A percentile compares a stretch with the other conserved stretches of the same genome.
Conservation (phyloP, 2,329 filamentous ascomycete genomes). For the Neospermospora avenae region DNA sequence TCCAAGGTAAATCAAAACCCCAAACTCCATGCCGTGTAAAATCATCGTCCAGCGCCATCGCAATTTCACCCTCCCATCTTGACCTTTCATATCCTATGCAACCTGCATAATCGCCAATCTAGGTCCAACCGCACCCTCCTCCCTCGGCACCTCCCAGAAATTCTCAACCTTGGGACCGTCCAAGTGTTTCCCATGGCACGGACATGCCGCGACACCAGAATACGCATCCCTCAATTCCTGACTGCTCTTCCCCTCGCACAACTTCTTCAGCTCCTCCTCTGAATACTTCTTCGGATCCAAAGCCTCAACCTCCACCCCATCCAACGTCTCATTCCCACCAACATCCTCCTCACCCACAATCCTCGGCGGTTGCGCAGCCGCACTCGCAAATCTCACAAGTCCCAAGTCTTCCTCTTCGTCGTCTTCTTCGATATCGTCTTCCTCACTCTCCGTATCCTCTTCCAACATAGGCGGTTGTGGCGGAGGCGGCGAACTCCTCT, state of each 20-base stretch:
- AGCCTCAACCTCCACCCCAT: slow-evolving; percentile 3
- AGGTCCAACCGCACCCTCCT: background rate
- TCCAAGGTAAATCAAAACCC: background rate
- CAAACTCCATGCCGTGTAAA: background rate
- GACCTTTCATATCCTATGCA: background rate
- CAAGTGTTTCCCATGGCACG: slow-evolving; percentile 19
- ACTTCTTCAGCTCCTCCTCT: slow-evolving; percentile 18
- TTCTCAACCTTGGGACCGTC: slow-evolving; percentile 17
- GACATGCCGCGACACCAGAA: slow-evolving; percentile 18
- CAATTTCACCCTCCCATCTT: background rate
- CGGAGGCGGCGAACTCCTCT: slow-evolving; percentile 18
- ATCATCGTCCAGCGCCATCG: background rate
- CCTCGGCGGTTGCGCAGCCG: slow-evolving; percentile 19
- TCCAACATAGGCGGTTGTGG: slow-evolving; percentile 4
- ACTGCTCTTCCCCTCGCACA: slow-evolving; percentile 16
- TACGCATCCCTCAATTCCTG: slow-evolving; percentile 20
- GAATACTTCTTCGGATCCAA: slow-evolving; percentile 8
- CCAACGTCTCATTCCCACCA: background rate
- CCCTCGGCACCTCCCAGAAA: slow-evolving; percentile 25
- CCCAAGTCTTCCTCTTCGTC: slow-evolving; percentile 21
- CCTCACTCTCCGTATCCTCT: slow-evolving; percentile 1
- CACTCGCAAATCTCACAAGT: slow-evolving; percentile 21
- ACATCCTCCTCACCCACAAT: slow-evolving; percentile 20
- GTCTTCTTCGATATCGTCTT: slow-evolving; percentile 4
- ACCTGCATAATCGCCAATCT: slow-evolving; percentile 19